Evolutionary conservation across 202 grass and related monocot genomes (phyloP).

Genomic region (Cymbopogon flexuosus): DNA sequence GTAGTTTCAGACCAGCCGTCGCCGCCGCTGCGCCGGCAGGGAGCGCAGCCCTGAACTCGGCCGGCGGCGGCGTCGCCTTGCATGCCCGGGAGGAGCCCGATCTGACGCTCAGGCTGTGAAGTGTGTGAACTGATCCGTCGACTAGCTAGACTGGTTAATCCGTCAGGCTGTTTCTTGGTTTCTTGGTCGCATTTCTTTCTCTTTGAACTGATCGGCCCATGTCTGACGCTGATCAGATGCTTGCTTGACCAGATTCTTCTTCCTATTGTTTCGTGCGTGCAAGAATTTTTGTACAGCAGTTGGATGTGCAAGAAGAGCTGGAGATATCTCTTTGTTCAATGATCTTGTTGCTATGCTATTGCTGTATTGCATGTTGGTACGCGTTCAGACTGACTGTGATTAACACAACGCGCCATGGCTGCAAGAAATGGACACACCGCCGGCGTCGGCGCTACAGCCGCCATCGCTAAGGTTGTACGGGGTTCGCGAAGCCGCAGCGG

Average conservation of each 20-base stretch:
- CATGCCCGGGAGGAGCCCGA: constrained; percentile 56
- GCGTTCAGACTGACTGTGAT: not conserved
- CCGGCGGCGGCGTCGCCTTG: constrained; percentile 6
- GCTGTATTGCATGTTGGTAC: not conserved
- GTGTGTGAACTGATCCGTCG: constrained; percentile 26
- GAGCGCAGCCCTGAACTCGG: not conserved
- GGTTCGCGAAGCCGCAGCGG: not conserved
- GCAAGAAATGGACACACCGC: not conserved
- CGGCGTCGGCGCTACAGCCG: not conserved
- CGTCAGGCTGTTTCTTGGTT: not conserved
- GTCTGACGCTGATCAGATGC: constrained; percentile 14
- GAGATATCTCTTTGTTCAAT: not conserved
- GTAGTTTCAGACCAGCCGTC: constrained; percentile 41
- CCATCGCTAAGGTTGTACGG: not conserved
- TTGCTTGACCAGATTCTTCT: constrained; percentile 18
- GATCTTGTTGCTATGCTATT: not conserved
- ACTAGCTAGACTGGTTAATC: constrained; percentile 11
- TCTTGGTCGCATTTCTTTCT: not conserved
- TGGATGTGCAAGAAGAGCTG: constrained; percentile 12
- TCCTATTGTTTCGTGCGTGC: constrained; percentile 35
- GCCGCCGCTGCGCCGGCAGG: not conserved
- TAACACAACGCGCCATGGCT: not conserved
- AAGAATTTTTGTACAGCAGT: constrained; percentile 41
- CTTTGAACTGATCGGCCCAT: not conserved
- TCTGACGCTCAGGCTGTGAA: constrained; percentile 67